A percentile compares a stretch with the other conserved stretches of the same genome.
These are phyloP conservation scores for Tolypocladium capitatum DNA, from an alignment of 2,329 filamentous ascomycete species.

Conservation along the genomic window DNA sequence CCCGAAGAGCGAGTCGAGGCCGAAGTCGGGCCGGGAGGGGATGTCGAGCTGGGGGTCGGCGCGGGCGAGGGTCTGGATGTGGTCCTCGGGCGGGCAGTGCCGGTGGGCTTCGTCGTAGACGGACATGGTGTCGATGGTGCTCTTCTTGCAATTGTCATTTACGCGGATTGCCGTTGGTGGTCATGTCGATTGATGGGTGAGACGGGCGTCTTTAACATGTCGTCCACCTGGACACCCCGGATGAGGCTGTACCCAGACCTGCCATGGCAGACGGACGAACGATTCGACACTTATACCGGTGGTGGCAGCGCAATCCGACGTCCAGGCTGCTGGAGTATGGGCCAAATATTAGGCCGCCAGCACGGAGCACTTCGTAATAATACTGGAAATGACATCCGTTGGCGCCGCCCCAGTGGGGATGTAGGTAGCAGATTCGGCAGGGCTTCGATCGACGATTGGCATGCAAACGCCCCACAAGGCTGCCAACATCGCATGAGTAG, in stretches of 20 bases:
- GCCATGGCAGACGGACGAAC: not conserved
- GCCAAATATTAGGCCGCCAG: not conserved
- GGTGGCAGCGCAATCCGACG: too few species aligned
- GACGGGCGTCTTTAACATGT: not conserved
- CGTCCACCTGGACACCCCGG: not conserved
- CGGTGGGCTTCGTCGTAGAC: slow-evolving; percentile 1
- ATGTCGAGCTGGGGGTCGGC: not conserved
- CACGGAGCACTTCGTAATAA: too few species aligned
- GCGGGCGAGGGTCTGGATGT: slow-evolving; percentile 2
- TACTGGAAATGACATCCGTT: too few species aligned
- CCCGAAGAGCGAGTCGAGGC: slow-evolving; percentile 6
- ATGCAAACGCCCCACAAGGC: too few species aligned
- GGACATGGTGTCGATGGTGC: not conserved
- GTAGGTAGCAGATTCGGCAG: too few species aligned
- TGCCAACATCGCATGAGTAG: too few species aligned
- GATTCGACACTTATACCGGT: not conserved
- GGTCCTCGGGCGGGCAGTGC: slow-evolving; percentile 1
- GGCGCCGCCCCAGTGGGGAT: too few species aligned
- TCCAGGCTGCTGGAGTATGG: not conserved
- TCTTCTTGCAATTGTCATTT: too few species aligned
- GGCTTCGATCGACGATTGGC: too few species aligned
- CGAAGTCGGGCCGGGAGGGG: slow-evolving; percentile 3
- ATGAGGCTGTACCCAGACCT: not conserved
- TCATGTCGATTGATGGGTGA: not conserved
- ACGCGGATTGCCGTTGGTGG: too few species aligned